A percentile compares a stretch with the other conserved stretches of the same genome.
Conservation (phyloP, 768 basidiomycete genomes). For the Naganishia kalamii region DNA sequence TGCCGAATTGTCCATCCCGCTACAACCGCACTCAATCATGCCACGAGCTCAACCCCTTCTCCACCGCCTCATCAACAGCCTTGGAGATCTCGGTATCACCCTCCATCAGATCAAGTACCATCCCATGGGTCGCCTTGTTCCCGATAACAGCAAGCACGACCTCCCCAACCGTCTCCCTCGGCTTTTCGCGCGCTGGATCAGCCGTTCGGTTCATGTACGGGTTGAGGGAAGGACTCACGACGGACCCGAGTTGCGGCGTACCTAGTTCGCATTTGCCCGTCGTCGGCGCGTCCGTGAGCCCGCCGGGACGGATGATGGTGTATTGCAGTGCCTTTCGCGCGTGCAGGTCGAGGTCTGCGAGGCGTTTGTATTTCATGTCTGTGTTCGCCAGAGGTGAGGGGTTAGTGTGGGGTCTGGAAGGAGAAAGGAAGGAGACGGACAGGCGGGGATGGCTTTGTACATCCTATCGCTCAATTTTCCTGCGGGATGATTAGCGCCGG, state of each 20-base stretch:
- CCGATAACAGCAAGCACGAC: constrained; percentile 53
- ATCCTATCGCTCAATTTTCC: constrained; percentile 43
- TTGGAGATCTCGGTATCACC: constrained; percentile 53
- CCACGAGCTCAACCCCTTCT: constrained; percentile 45
- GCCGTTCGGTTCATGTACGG: neutral
- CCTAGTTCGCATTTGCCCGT: constrained; percentile 56
- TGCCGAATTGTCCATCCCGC: too few species aligned
- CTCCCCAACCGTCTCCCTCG: constrained; percentile 58
- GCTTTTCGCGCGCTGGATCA: constrained; percentile 34
- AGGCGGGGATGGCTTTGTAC: constrained; percentile 51
- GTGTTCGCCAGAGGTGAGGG: neutral
- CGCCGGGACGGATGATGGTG: constrained; percentile 64
- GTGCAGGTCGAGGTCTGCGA: constrained; percentile 50
- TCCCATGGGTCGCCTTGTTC: constrained; percentile 55
- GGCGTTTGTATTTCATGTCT: constrained; percentile 50
- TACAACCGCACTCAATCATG: too few species aligned
- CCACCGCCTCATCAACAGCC: constrained; percentile 54
- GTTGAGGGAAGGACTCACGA: constrained; percentile 48
- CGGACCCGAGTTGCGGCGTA: constrained; percentile 52
- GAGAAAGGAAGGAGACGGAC: constrained; percentile 25
- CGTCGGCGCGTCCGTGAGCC: constrained; percentile 53
- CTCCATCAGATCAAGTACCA: constrained; percentile 59
- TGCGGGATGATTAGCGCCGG: neutral
- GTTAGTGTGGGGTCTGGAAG: too few species aligned
- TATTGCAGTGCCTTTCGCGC: constrained; percentile 58